A percentile compares a stretch with the other conserved stretches of the same genome.
Evolutionary conservation across 2,329 filamentous ascomycete genomes (phyloP).

Genomic region (Fusarium anguioides): DNA sequence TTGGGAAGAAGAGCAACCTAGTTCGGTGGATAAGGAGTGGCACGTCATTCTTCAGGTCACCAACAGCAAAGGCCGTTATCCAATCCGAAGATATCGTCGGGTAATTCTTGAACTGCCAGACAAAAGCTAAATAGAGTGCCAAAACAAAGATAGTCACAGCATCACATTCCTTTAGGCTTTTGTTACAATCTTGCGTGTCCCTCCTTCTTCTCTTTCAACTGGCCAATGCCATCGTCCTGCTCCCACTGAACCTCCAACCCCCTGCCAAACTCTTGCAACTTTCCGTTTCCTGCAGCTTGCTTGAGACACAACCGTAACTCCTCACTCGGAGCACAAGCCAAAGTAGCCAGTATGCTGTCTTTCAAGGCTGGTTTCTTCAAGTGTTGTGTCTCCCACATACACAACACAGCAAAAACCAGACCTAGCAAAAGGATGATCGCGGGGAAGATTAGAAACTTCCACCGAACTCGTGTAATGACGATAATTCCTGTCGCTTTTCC

Average conservation of each 20-base stretch:
- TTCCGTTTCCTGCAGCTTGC: not conserved
- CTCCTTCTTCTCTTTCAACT: not conserved
- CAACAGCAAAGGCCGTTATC: conserved; percentile 9
- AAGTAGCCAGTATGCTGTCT: not conserved
- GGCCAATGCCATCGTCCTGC: not conserved
- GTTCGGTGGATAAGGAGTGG: conserved; percentile 9
- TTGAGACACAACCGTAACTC: not conserved
- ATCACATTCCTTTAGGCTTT: no score
- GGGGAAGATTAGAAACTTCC: conserved; percentile 7
- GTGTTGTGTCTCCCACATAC: conserved; percentile 1
- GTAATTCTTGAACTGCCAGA: not conserved
- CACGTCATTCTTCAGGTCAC: conserved; percentile 18
- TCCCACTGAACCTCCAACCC: not conserved
- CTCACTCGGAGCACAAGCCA: not conserved
- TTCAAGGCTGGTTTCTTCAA: not conserved
- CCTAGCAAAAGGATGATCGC: not conserved
- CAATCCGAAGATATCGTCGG: not conserved
- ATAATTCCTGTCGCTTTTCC: not conserved
- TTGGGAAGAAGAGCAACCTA: conserved; percentile 8
- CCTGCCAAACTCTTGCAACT: not conserved
- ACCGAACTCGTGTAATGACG: not conserved
- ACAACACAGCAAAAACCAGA: not conserved
- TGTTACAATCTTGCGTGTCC: no score
- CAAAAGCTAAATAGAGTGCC: fast-evolving
- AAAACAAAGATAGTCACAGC: no score